Percentiles rank a stretch among this genome's conserved stretches.
These are phyloP conservation scores for Pythium oligandrum DNA, from an alignment of 352 stramenopile species.

Conservation along the genomic window DNA sequence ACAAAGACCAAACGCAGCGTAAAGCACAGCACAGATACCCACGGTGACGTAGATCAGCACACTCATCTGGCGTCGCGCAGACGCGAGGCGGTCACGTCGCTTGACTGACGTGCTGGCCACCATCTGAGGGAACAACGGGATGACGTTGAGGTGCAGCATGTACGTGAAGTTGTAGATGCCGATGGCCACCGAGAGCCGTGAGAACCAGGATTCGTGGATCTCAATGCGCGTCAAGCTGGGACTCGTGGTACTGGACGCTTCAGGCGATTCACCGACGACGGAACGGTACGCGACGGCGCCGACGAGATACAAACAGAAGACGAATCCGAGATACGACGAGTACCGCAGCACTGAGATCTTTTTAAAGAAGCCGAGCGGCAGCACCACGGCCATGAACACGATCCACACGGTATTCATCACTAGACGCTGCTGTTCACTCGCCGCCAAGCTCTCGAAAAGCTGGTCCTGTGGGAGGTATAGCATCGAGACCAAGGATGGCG, in stretches of 20 bases:
- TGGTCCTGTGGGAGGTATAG: slow-evolving; percentile 20
- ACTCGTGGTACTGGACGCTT: neutral
- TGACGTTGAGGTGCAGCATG: slow-evolving; percentile 79
- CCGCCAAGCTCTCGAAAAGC: slow-evolving; percentile 19
- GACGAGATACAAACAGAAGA: slow-evolving; percentile 67
- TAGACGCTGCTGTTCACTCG: slow-evolving; percentile 25
- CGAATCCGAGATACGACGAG: slow-evolving; percentile 71
- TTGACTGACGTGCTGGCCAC: slow-evolving; percentile 20
- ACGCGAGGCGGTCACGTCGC: slow-evolving; percentile 6
- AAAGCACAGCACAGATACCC: slow-evolving; percentile 43
- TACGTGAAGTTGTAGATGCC: slow-evolving; percentile 86
- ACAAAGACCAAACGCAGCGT: slow-evolving; percentile 58
- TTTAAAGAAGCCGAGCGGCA: slow-evolving; percentile 60
- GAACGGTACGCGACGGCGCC: slow-evolving; percentile 55
- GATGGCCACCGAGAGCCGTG: slow-evolving; percentile 49
- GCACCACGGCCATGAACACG: slow-evolving; percentile 53
- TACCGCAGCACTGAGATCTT: slow-evolving; percentile 72
- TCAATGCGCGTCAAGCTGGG: slow-evolving; percentile 3
- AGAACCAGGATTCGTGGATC: slow-evolving; percentile 29
- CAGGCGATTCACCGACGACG: slow-evolving; percentile 3
- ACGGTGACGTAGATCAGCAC: slow-evolving; percentile 40
- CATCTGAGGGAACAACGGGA: slow-evolving; percentile 60
- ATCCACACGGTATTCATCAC: slow-evolving; percentile 44
- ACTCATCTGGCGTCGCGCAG: slow-evolving; percentile 34
- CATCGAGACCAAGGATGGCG: slow-evolving; percentile 43